Base-by-base conservation (phyloP, 768 basidiomycete species). In the Russula earlei region DNA sequence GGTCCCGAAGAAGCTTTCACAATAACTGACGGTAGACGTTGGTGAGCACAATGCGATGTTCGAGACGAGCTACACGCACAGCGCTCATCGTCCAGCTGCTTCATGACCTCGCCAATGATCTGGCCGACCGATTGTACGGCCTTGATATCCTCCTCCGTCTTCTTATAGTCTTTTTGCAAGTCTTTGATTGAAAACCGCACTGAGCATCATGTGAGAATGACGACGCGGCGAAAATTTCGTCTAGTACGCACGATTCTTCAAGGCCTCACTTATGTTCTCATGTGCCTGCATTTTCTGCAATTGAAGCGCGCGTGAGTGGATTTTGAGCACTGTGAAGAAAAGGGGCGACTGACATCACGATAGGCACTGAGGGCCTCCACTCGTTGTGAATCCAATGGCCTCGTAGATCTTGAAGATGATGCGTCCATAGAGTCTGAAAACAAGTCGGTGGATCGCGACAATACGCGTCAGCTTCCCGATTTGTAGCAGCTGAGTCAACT, bases 1-100 rank as follows among this genome's bases (percentile, higher is more conserved):
- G 96, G 96, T 6, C 96, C 96, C 19, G 92, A 95, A 0, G 94
- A 97, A 0, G 95, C 94, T 71, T 99, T 99, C 62, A 99, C 96
- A 63, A 99, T 99, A 72, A 98, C 95, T 89, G 55, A 34, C 1
- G 22, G 56, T 14, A 7, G 31, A 36, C 8, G 17, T 60, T n/a
- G 58, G 58, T 33, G 53, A 22, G 48, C 37, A 19, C 19, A n/a
- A 29, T 1, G 10, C 8, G 5, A 25, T 15, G 43, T 17, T n/a
- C 7, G 27, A 55, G 49, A 17, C 25, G 12, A 19, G 42, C 19
- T 40, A 40, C 2, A 77, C 90, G 65, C 66, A 95, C 95, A 98
- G 71, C 96, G 79, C 71, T 98, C 95, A 60, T 96, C 92, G 65
- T 98, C 96, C 10, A 99, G 74, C 69, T 99, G 94, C 71, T 97